These are phyloP conservation scores for Endoconidiophora polonica DNA, from an alignment of 2,329 filamentous ascomycete species.

Conservation along the genomic window DNA sequence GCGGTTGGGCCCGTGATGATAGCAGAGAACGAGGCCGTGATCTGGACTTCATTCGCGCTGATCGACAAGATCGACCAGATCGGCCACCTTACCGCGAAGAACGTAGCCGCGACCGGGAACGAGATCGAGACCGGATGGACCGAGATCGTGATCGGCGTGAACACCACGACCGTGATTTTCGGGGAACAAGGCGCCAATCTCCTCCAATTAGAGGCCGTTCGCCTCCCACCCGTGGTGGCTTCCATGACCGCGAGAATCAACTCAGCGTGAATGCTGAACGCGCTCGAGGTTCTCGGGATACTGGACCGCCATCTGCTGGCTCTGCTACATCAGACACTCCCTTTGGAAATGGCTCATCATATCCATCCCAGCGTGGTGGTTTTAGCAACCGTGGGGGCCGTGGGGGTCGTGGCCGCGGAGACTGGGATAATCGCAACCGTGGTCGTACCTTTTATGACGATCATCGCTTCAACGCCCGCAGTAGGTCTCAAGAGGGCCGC, in stretches of 20 bases:
- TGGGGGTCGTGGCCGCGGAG: conserved; percentile 28
- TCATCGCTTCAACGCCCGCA: conserved; percentile 44
- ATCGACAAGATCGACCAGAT: conserved; percentile 26
- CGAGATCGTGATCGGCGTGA: conserved; percentile 32
- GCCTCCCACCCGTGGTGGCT: conserved; percentile 48
- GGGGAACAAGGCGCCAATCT: conserved; percentile 34
- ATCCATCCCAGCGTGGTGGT: conserved; percentile 35
- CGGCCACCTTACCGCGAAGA: conserved; percentile 33
- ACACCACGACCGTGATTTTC: conserved; percentile 24
- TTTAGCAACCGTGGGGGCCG: conserved; percentile 37
- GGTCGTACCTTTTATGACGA: conserved; percentile 45
- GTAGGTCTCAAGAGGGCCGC: conserved; percentile 48
- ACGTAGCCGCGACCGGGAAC: conserved; percentile 41
- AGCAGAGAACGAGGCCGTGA: conserved; percentile 43
- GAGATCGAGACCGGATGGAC: conserved; percentile 20
- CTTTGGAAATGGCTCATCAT: conserved; percentile 31
- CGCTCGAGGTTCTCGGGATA: conserved; percentile 53
- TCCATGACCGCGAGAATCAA: conserved; percentile 42
- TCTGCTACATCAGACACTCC: conserved; percentile 53
- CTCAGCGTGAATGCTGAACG: conserved; percentile 50
- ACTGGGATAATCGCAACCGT: conserved; percentile 32
- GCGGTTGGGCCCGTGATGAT: conserved; percentile 43
- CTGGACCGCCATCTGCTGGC: conserved; percentile 49
- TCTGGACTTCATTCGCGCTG: conserved; percentile 27
- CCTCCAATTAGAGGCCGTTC: conserved; percentile 44